phyloP scores from a whole-genome alignment of 108 stramenopile genomes.

The Epithemia pelagica region DNA sequence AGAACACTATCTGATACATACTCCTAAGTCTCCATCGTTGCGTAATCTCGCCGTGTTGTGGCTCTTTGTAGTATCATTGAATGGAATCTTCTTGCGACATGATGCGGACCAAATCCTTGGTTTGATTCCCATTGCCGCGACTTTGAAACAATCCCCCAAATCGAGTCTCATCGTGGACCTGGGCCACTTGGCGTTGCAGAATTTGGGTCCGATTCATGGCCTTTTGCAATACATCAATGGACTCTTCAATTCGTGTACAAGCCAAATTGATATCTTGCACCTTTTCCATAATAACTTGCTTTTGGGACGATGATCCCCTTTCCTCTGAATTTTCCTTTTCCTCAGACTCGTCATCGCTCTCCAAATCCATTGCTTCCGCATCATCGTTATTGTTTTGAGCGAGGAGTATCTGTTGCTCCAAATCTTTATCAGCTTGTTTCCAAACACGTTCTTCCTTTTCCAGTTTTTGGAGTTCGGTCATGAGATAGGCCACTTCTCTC shows the following conservation, averaged over 20 bases:
- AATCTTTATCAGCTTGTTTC: slow-evolving; percentile 28
- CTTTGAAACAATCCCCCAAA: not conserved
- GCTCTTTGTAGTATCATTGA: no score
- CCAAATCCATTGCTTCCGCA: not conserved
- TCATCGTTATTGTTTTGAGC: not conserved
- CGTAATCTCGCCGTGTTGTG: no score
- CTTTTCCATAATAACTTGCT: not conserved
- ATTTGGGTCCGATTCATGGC: not conserved
- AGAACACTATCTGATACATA: no score
- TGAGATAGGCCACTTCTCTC: slow-evolving; percentile 41
- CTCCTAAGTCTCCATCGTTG: no score
- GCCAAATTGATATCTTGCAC: not conserved
- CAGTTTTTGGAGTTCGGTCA: slow-evolving; percentile 29
- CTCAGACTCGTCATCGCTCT: not conserved
- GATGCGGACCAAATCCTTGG: not conserved
- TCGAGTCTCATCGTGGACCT: not conserved
- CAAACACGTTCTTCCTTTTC: slow-evolving; percentile 39
- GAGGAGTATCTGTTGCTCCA: slow-evolving; percentile 1
- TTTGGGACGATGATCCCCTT: not conserved
- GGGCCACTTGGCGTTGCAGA: not conserved
- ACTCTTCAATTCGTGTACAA: not conserved
- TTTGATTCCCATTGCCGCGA: not conserved
- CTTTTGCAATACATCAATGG: not conserved
- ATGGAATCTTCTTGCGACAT: slow-evolving; percentile 4
- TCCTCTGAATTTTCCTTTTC: not conserved